Evolutionary conservation across 306 rosid species (phyloP).

Genomic region (Trifolium repens): DNA sequence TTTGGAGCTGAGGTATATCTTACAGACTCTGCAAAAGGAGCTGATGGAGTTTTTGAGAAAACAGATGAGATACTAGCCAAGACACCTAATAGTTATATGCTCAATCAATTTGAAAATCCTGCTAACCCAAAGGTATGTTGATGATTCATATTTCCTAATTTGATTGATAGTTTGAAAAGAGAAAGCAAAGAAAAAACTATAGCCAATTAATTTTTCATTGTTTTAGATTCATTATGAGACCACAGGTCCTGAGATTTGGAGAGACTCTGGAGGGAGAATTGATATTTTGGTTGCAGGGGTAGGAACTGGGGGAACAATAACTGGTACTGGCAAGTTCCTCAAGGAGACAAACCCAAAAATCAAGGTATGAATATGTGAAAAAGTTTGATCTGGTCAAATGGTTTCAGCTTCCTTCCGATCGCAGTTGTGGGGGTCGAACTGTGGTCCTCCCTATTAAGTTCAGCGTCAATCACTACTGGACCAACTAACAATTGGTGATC

Average conservation of each 20-base stretch:
- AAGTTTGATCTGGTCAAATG: background rate
- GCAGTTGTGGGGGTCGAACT: too few relatives aligned
- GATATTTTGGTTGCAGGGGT: conserved; percentile 75
- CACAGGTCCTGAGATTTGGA: conserved; percentile 94
- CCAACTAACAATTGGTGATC: too few relatives aligned
- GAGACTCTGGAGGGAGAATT: conserved; percentile 70
- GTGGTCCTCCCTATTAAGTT: too few relatives aligned
- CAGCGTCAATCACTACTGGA: too few relatives aligned
- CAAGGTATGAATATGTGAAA: conserved; percentile 54
- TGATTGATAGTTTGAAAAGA: background rate
- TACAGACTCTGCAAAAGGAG: conserved; percentile 68
- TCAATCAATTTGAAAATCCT: conserved; percentile 70
- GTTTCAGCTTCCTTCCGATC: too few relatives aligned
- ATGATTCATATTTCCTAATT: conserved; percentile 6
- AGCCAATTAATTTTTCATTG: background rate
- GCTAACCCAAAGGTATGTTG: conserved; percentile 67
- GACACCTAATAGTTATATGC: conserved; percentile 59
- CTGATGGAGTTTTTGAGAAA: conserved; percentile 56
- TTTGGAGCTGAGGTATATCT: conserved; percentile 81
- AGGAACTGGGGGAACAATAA: conserved; percentile 83
- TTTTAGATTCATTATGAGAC: conserved; percentile 83
- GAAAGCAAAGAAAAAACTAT: background rate
- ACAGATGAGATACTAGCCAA: conserved; percentile 55
- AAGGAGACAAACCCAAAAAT: conserved; percentile 73
- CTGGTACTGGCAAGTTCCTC: conserved; percentile 77